Evolutionary conservation across 2,329 filamentous ascomycete species (phyloP).

Genomic region (Rugonectria rugulosa): DNA sequence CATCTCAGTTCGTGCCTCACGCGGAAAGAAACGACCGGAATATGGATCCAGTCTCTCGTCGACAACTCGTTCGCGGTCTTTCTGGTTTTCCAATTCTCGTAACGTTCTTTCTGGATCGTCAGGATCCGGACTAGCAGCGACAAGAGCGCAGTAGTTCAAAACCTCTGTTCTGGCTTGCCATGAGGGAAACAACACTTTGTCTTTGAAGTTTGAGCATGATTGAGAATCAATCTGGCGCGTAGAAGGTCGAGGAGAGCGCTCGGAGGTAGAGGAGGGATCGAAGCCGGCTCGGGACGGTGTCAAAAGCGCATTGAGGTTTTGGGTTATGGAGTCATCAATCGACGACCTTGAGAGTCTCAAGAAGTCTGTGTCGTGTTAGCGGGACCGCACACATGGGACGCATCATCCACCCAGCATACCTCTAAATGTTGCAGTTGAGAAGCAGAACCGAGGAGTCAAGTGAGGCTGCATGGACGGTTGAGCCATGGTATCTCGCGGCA

Average conservation of each 20-base stretch:
- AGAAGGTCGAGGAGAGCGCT: slow-evolving; percentile 61
- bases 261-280: slow-evolving; percentile 78
- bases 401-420: slow-evolving; percentile 55
- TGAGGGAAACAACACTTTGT: slow-evolving; percentile 81
- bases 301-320: slow-evolving; percentile 89
- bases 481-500: slow-evolving; percentile 53
- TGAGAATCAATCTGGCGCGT: slow-evolving; percentile 63
- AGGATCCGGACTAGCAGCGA: slow-evolving; percentile 87
- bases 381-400: not conserved
- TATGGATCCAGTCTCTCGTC: slow-evolving; percentile 95
- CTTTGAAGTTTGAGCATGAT: slow-evolving; percentile 76
- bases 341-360: slow-evolving; percentile 82
- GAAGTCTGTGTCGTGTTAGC: slow-evolving; percentile 71
- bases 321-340: slow-evolving; percentile 92
- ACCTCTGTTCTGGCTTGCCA: slow-evolving; percentile 88
- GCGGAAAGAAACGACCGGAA: slow-evolving; percentile 80
- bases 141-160: slow-evolving; percentile 85
- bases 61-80: slow-evolving; percentile 75
- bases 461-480: slow-evolving; percentile 55
- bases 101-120: slow-evolving; percentile 80
- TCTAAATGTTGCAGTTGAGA: slow-evolving; percentile 72
- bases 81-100: slow-evolving; percentile 73
- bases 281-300: slow-evolving; percentile 78
- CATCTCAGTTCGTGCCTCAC: slow-evolving; percentile 80
- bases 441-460: slow-evolving; percentile 80